Evolutionary conservation across 2,329 filamentous ascomycete species (phyloP).

Genomic region (Alternaria atra): DNA sequence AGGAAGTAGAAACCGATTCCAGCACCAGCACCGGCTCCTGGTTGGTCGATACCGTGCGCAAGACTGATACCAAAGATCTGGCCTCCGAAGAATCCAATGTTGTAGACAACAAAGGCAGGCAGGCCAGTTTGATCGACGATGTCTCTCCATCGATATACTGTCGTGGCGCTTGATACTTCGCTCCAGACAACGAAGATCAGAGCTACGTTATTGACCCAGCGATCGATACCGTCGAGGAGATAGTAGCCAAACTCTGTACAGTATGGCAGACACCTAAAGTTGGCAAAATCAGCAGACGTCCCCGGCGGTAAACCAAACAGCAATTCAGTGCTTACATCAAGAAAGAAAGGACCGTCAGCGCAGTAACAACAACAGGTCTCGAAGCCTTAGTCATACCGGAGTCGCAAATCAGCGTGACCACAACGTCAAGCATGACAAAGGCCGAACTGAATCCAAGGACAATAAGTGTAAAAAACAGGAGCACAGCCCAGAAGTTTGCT

Average conservation of each 20-base stretch:
- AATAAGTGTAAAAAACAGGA: slow-evolving; percentile 67
- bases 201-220: slow-evolving; percentile 65
- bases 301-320: background rate
- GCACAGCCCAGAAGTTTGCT: slow-evolving; percentile 66
- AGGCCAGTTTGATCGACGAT: slow-evolving; percentile 58
- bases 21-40: slow-evolving; percentile 59
- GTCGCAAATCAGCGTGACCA: slow-evolving; percentile 64
- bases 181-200: slow-evolving; percentile 65
- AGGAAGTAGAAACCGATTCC: slow-evolving; percentile 63
- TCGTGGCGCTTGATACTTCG: slow-evolving; percentile 63
- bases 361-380: slow-evolving; percentile 61
- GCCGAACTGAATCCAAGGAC: slow-evolving; percentile 67
- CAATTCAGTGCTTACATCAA: slow-evolving; percentile 47
- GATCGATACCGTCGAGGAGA: slow-evolving; percentile 63
- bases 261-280: slow-evolving; percentile 59
- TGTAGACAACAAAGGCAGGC: slow-evolving; percentile 57
- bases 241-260: slow-evolving; percentile 68
- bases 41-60: slow-evolving; percentile 56
- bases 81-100: slow-evolving; percentile 63
- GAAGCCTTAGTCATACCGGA: slow-evolving; percentile 58
- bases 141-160: slow-evolving; percentile 62
- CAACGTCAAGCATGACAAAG: slow-evolving; percentile 67
- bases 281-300: background rate
- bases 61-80: slow-evolving; percentile 63
- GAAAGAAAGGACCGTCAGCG: slow-evolving; percentile 60